These are phyloP conservation scores for Oligophagozyma castellii DNA, from an alignment of 1,139 yeast genomes.

Conservation along the genomic window DNA sequence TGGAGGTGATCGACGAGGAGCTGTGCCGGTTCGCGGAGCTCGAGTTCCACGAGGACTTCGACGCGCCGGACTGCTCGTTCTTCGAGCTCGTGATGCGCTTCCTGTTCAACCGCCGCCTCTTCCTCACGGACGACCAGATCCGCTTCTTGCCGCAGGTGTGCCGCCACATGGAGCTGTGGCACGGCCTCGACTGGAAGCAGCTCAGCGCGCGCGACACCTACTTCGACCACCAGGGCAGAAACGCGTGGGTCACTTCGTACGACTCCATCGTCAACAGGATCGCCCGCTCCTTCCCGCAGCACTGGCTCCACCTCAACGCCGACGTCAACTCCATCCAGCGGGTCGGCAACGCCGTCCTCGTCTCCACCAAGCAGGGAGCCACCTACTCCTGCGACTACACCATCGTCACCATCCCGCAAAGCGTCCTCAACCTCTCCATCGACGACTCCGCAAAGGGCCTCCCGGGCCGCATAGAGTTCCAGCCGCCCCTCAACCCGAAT, in stretches of 20 bases:
- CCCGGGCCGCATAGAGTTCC: slow-evolving; percentile 36
- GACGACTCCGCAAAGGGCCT: slow-evolving; percentile 24
- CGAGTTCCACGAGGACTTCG: slow-evolving; percentile 36
- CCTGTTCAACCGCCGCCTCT: slow-evolving; percentile 31
- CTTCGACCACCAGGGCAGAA: slow-evolving; percentile 62
- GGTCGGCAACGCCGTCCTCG: slow-evolving; percentile 14
- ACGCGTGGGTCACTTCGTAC: slow-evolving; percentile 49
- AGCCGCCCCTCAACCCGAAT: slow-evolving; percentile 40
- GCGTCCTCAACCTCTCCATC: slow-evolving; percentile 35
- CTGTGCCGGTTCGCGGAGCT: slow-evolving; percentile 48
- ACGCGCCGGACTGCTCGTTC: slow-evolving; percentile 36
- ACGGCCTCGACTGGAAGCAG: slow-evolving; percentile 53
- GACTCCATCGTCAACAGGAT: slow-evolving; percentile 37
- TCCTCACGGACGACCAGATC: slow-evolving; percentile 41
- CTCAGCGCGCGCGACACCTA: slow-evolving; percentile 56
- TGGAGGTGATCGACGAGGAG: slow-evolving; percentile 40
- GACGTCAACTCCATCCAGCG: slow-evolving; percentile 34
- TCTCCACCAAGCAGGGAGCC: slow-evolving; percentile 12
- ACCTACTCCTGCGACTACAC: slow-evolving; percentile 30
- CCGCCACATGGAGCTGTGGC: slow-evolving; percentile 61
- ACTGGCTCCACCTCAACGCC: slow-evolving; percentile 30
- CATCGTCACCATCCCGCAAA: slow-evolving; percentile 66
- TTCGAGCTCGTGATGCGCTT: slow-evolving; percentile 35
- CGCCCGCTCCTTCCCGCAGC: slow-evolving; percentile 27
- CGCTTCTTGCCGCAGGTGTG: slow-evolving; percentile 36